A percentile compares a stretch with the other conserved stretches of the same genome.
Conservation (phyloP, 495 filamentous ascomycete species). For the Neurospora sp. region DNA sequence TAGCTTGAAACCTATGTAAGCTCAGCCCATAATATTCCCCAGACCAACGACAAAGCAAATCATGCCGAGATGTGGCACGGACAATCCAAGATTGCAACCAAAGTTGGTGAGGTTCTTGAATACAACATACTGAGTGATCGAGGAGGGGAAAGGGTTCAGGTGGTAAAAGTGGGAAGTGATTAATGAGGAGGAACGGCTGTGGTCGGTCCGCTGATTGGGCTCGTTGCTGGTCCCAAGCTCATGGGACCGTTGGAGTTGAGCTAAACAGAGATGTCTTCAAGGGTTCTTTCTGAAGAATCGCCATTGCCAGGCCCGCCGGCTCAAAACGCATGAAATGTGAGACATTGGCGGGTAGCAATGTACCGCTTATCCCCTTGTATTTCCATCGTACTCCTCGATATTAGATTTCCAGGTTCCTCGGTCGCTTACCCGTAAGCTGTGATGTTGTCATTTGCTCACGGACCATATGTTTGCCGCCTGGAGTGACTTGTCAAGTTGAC, state of each 20-base stretch:
- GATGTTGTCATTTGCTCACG: not conserved
- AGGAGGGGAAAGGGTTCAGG: not conserved
- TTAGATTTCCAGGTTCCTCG: not conserved
- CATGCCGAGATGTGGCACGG: not conserved
- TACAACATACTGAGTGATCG: not conserved
- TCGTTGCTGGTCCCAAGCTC: constrained; percentile 3
- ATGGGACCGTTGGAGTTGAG: constrained; percentile 3
- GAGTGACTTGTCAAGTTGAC: not conserved
- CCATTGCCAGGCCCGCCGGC: not conserved
- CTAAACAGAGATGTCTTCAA: not conserved
- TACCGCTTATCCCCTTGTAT: not conserved
- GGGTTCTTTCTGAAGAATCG: not conserved
- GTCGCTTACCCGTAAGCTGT: not conserved
- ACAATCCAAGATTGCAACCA: not conserved
- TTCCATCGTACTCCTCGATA: not conserved
- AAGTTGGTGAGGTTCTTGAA: not conserved
- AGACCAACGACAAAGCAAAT: not conserved
- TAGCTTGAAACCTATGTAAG: not conserved
- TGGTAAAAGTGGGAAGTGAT: not conserved
- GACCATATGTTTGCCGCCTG: not conserved
- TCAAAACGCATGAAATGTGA: not conserved
- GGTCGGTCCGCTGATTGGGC: not conserved
- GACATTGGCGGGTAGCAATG: not conserved
- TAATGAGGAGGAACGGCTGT: not conserved
- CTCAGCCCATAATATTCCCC: not conserved